phyloP scores from a whole-genome alignment of 176 grass and related monocot species.

The Dactylis glomerata region DNA sequence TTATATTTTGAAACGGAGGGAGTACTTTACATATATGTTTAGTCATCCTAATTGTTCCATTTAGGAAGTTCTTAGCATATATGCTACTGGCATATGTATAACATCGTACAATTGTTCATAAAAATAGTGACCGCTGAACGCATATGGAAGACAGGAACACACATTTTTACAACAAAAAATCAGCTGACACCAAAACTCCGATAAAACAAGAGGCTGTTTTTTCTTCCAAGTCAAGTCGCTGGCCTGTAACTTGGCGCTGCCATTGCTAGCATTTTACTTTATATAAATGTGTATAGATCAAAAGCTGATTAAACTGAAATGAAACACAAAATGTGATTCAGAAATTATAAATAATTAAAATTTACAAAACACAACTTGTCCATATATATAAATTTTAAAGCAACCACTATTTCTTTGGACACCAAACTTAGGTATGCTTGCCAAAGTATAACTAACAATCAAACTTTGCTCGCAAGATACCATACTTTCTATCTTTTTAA shows the following conservation, averaged over 20 bases:
- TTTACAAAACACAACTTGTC: too few relatives aligned
- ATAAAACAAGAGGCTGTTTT: background rate
- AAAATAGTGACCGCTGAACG: background rate
- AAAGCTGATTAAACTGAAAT: slow-evolving; percentile 11
- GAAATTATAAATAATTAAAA: too few relatives aligned
- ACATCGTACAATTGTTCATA: background rate
- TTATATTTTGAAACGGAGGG: too few relatives aligned
- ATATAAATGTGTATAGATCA: background rate
- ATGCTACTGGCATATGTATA: background rate
- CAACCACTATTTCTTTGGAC: too few relatives aligned
- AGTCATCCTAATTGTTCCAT: background rate
- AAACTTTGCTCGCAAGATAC: too few relatives aligned
- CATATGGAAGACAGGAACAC: background rate
- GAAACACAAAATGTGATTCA: too few relatives aligned
- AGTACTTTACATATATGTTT: background rate
- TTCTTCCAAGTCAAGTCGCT: background rate
- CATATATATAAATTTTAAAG: too few relatives aligned
- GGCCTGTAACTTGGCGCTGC: background rate
- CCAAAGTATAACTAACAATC: too few relatives aligned
- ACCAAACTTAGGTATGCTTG: too few relatives aligned
- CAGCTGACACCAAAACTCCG: background rate
- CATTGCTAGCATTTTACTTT: background rate
- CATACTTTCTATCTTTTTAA: too few relatives aligned
- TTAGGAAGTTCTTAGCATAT: background rate
- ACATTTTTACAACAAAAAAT: background rate